phyloP scores from a whole-genome alignment of 2,329 filamentous ascomycete species.

The Metarhizium album region DNA sequence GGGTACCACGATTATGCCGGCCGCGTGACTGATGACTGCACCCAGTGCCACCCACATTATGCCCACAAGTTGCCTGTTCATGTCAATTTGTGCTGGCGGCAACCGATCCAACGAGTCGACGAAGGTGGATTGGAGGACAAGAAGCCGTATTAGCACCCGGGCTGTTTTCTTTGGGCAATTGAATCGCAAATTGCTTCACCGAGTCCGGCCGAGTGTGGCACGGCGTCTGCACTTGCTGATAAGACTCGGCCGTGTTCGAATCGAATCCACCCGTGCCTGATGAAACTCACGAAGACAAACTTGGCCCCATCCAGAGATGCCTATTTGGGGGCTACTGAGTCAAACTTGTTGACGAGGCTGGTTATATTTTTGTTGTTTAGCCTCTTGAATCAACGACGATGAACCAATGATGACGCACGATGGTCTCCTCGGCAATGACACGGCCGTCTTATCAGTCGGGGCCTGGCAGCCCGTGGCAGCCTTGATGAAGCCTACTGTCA shows the following conservation, averaged over 20 bases:
- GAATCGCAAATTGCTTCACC: background rate
- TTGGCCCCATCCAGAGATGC: background rate
- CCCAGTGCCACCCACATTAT: background rate
- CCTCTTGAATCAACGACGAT: background rate
- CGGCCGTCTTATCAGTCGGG: background rate
- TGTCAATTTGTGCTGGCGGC: background rate
- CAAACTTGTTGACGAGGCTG: background rate
- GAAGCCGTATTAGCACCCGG: background rate
- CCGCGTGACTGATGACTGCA: conserved; percentile 2
- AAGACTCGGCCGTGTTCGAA: background rate
- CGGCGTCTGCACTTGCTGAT: background rate
- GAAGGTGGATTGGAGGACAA: background rate
- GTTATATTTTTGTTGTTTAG: background rate
- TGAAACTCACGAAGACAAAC: background rate
- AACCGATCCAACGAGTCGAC: background rate
- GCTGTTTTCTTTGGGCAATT: background rate
- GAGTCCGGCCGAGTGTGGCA: background rate
- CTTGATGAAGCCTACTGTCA: conserved; percentile 1
- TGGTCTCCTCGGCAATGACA: background rate
- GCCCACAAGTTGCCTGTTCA: background rate
- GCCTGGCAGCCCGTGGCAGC: background rate
- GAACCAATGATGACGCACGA: background rate
- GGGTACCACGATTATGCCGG: background rate
- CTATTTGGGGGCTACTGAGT: background rate
- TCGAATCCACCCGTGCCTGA: conserved; percentile 2